Evolutionary conservation across 768 basidiomycete species (phyloP).

Genomic region (Russula virescens): DNA sequence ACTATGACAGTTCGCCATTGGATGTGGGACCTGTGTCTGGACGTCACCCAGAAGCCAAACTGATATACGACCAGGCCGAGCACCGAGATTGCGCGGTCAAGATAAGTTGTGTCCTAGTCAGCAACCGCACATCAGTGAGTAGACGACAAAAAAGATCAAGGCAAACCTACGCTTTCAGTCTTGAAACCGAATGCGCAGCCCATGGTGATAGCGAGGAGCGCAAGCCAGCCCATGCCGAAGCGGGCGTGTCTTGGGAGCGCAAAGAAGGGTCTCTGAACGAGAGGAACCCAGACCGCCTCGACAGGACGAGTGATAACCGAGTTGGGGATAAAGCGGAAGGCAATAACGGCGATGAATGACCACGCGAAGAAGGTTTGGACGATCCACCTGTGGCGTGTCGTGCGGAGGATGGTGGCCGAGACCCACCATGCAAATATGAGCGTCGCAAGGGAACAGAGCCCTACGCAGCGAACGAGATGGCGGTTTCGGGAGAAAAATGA

Average conservation of each 20-base stretch:
- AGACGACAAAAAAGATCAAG: neutral
- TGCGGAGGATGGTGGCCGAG: conserved; percentile 57
- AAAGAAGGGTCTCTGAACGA: conserved; percentile 65
- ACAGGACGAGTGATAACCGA: conserved; percentile 67
- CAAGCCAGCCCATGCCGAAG: conserved; percentile 69
- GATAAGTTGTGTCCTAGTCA: conserved; percentile 54
- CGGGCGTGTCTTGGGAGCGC: conserved; percentile 44
- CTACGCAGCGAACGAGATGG: conserved; percentile 28
- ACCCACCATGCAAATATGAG: conserved; percentile 86
- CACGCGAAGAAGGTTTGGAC: conserved; percentile 79
- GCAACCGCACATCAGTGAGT: conserved; percentile 7
- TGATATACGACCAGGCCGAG: conserved; percentile 79
- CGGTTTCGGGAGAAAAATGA: conserved; percentile 22
- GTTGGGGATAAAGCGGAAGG: conserved; percentile 77
- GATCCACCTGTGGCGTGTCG: conserved; percentile 76
- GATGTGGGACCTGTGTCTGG: conserved; percentile 54
- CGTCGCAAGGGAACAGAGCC: conserved; percentile 47
- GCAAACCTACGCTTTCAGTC: conserved; percentile 43
- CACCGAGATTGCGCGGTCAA: conserved; percentile 76
- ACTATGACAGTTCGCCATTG: conserved; percentile 86
- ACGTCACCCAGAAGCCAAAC: conserved; percentile 62
- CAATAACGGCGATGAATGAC: conserved; percentile 73
- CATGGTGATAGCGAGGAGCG: conserved; percentile 69
- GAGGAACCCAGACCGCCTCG: conserved; percentile 59
- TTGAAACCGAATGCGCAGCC: conserved; percentile 84